phyloP scores from a whole-genome alignment of 106 monocot genomes.

The Dendrobium nobile region DNA sequence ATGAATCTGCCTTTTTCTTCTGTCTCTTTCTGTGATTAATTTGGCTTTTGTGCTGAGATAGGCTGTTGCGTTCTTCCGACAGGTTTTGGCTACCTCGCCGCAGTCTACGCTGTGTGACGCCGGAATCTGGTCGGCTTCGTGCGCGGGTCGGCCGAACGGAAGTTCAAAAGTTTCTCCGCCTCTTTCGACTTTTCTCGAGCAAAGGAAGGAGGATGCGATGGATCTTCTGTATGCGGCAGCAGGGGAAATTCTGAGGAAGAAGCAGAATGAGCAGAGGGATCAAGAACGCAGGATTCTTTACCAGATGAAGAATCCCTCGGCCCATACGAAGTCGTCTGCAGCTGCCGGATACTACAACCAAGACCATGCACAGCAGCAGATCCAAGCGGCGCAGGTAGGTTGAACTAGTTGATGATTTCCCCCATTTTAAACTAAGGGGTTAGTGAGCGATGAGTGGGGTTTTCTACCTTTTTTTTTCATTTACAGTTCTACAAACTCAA shows the following conservation, averaged over 20 bases:
- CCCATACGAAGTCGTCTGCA: neutral
- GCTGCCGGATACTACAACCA: neutral
- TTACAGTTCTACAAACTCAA: slow-evolving; percentile 48
- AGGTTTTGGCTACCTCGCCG: slow-evolving; percentile 35
- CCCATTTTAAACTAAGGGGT: neutral
- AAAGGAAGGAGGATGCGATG: slow-evolving; percentile 19
- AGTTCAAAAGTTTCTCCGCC: slow-evolving; percentile 31
- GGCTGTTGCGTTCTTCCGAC: no score
- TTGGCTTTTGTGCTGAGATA: no score
- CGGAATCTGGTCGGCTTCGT: slow-evolving; percentile 17
- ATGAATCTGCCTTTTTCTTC: neutral
- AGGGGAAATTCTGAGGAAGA: slow-evolving; percentile 32
- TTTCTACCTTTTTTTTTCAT: neutral
- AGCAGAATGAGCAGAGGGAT: slow-evolving; percentile 8
- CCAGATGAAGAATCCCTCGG: neutral
- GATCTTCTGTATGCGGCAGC: slow-evolving; percentile 56
- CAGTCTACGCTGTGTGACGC: slow-evolving; percentile 35
- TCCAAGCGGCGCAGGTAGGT: slow-evolving; percentile 40
- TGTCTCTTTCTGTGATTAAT: neutral
- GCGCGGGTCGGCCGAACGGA: slow-evolving; percentile 16
- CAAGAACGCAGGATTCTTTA: slow-evolving; percentile 2
- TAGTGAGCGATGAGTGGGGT: neutral
- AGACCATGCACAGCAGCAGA: slow-evolving; percentile 25
- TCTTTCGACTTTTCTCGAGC: slow-evolving; percentile 17
- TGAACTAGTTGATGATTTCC: neutral